Evolutionary conservation across 805 yeast species (phyloP), one percentile per base, ranked within the genome.

Genomic region (Ogataea trehalophila): DNA sequence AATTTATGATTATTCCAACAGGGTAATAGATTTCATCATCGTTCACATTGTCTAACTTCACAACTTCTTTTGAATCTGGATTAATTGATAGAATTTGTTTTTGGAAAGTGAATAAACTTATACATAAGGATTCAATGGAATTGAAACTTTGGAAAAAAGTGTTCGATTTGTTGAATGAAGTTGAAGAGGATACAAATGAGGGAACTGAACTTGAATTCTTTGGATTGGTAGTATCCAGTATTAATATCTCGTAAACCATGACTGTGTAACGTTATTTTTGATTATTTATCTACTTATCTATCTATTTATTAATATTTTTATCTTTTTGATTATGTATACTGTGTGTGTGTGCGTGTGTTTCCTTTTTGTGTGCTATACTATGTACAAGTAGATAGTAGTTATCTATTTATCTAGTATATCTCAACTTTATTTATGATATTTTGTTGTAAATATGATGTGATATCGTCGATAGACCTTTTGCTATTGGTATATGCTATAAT

Each of bases 1-100:
- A 26, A 45, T 60, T 56, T 22, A 61, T 45, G 11, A 60, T 36
- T 7, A 61, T 43, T 18, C 54, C 61, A 15, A 58, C 49, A 6
- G 60, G 49, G 39, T 59, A 58, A 29, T 47, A 45, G 14, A 56
- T 46, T 44, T 60, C 64, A 15, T 35, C 11, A 17, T 26, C 17
- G 42, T 57, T 56, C 8, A 46, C 39, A 33, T 38, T 38, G 33
- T 26, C 29, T 4, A 51, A 52, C 33, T 50, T 44, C 33, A 37
- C 41, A 3, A 52, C 14, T 11, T 37, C 40, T 4, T 33, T 36
- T 1, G 44, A 26, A 14, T 39, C 26, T n/a, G 43, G 4, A 33
- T 50, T 33, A 38, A 22, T 39, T 41, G 46, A 37, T 22, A 55
- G 20, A 11, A 54, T 57, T 43, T 46, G 47, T 22, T 47, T 52